Conservation (phyloP, 108 stramenopile genomes). For the Fragilaria crotonensis region DNA sequence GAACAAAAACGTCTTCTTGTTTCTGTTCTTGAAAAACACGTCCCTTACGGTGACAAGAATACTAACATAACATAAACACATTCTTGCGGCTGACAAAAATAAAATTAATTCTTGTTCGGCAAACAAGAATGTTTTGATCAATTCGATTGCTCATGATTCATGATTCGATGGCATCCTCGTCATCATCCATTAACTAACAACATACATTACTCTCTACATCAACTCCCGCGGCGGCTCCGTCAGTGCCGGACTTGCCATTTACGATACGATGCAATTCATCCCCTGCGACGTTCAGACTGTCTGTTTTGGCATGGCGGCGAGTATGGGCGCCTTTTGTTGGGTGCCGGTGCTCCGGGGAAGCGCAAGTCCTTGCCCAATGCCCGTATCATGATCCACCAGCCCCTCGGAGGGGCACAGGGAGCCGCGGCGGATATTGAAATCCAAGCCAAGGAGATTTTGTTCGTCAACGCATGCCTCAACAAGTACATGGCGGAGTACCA, state of each 20-base stretch:
- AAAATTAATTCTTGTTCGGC: too few relatives aligned
- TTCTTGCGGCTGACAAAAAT: too few relatives aligned
- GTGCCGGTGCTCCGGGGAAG: constrained; percentile 90
- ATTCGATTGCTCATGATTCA: too few relatives aligned
- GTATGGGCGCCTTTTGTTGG: constrained; percentile 97
- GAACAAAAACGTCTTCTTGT: too few relatives aligned
- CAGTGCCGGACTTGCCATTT: constrained; percentile 95
- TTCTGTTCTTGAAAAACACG: too few relatives aligned
- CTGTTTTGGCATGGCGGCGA: constrained; percentile 95
- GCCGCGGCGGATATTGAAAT: constrained; percentile 98
- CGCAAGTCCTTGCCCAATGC: constrained; percentile 90
- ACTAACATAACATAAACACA: too few relatives aligned
- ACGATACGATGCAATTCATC: constrained; percentile 97
- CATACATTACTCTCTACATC: constrained; percentile 98
- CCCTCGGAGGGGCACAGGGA: constrained; percentile 97
- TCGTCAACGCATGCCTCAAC: constrained; percentile 94
- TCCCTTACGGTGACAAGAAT: too few relatives aligned
- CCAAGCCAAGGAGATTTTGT: constrained; percentile 96
- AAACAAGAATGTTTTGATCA: too few relatives aligned
- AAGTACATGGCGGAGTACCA: constrained; percentile 97
- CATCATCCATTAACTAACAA: too few relatives aligned
- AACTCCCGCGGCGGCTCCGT: constrained; percentile 98
- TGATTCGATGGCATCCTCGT: too few relatives aligned
- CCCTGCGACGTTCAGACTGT: constrained; percentile 92
- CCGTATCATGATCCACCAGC: constrained; percentile 98